Conservation (phyloP, 2,329 filamentous ascomycete species). For the Apiospora malaysiana region DNA sequence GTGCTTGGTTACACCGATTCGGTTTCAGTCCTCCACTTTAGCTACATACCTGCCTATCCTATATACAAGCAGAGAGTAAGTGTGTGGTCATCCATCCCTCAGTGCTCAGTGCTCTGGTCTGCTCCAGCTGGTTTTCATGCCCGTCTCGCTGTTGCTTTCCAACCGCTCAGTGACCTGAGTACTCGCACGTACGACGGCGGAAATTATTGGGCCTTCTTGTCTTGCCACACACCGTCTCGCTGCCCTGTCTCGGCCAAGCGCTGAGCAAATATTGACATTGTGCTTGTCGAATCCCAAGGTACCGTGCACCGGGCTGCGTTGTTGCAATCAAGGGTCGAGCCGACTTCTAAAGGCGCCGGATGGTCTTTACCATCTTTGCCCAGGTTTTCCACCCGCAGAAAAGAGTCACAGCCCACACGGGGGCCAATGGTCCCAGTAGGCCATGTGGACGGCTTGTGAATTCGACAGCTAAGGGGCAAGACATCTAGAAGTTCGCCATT, state of each 20-base stretch:
- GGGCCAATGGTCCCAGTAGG: conserved; percentile 27
- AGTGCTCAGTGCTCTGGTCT: conserved; percentile 24
- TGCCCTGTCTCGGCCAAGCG: conserved; percentile 26
- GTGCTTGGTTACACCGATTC: conserved; percentile 27
- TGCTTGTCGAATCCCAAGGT: conserved; percentile 13
- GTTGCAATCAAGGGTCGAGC: conserved; percentile 7
- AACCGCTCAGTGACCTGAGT: conserved; percentile 24
- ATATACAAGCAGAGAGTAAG: conserved; percentile 32
- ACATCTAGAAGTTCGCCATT: conserved; percentile 24
- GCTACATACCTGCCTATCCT: conserved; percentile 7
- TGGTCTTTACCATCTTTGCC: conserved; percentile 9
- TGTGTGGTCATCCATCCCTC: conserved; percentile 27
- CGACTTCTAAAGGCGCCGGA: background rate
- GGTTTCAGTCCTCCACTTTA: conserved; percentile 29
- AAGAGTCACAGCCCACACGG: conserved; percentile 24
- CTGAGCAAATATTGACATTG: conserved; percentile 23
- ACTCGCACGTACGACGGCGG: conserved; percentile 31
- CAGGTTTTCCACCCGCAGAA: background rate
- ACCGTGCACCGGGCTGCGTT: conserved; percentile 16
- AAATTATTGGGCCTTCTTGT: conserved; percentile 28
- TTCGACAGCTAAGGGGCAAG: conserved; percentile 28
- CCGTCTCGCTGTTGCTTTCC: conserved; percentile 26
- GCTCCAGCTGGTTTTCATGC: conserved; percentile 24
- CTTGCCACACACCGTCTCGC: conserved; percentile 28
- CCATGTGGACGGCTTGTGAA: conserved; percentile 30